Percentiles rank a stretch among this genome's conserved stretches.
These are phyloP conservation scores for Mucor sp. DNA, from an alignment of 371 early-diverging fungal genomes.

Conservation along the genomic window DNA sequence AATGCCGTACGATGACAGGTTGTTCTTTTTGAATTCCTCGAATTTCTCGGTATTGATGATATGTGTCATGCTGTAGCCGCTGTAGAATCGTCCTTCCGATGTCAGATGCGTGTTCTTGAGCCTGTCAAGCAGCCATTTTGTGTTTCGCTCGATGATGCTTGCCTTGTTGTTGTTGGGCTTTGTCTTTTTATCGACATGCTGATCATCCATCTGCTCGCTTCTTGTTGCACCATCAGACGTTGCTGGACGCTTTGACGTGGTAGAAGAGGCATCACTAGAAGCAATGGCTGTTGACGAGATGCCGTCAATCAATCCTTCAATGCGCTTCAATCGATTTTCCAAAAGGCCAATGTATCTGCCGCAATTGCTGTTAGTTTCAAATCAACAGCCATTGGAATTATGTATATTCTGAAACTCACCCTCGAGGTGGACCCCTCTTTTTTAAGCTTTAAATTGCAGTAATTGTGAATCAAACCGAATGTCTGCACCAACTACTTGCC, in stretches of 20 bases:
- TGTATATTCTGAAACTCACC: slow-evolving; percentile 11
- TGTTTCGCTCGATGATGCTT: neutral
- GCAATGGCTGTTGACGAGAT: neutral
- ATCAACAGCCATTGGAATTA: neutral
- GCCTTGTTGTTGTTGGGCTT: neutral
- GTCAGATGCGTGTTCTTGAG: neutral
- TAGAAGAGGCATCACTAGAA: neutral
- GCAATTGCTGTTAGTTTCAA: neutral
- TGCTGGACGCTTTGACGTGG: neutral
- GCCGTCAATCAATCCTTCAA: slow-evolving; percentile 9
- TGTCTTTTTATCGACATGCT: neutral
- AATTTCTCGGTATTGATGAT: slow-evolving; percentile 1
- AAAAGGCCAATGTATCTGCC: slow-evolving; percentile 5
- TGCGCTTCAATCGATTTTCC: slow-evolving; percentile 13
- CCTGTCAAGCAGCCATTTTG: neutral
- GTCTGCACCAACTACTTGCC: neutral
- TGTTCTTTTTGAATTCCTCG: neutral
- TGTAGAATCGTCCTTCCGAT: slow-evolving; percentile 1
- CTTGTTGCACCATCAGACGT: neutral
- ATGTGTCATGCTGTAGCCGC: neutral
- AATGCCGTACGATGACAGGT: neutral
- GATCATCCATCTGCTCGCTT: neutral
- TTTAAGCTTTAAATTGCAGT: slow-evolving; percentile 5
- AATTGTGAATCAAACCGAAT: neutral
- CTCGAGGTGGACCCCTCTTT: slow-evolving; percentile 28